Percentiles rank a stretch among this genome's conserved stretches.
These are phyloP conservation scores for Penicillium cosmopolitanum DNA, from an alignment of 495 filamentous ascomycete genomes.

Conservation along the genomic window DNA sequence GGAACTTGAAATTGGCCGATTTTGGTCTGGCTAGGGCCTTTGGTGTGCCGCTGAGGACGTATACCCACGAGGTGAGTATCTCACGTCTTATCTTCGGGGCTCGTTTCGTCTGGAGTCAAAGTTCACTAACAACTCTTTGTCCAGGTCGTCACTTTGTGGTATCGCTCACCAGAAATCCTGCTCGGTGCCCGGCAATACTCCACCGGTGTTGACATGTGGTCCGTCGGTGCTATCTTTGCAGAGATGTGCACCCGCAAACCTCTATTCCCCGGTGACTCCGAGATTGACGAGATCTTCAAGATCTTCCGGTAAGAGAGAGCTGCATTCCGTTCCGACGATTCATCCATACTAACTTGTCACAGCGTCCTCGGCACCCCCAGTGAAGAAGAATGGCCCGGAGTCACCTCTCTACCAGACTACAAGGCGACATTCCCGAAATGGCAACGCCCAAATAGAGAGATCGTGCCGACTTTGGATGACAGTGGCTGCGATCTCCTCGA, in stretches of 20 bases:
- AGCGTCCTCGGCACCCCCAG: constrained; percentile 90
- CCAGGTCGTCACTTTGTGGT: constrained; percentile 96
- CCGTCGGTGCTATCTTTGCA: constrained; percentile 96
- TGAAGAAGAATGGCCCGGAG: constrained; percentile 89
- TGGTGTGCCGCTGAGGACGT: constrained; percentile 92
- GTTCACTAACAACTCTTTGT: not conserved
- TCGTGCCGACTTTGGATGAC: constrained; percentile 67
- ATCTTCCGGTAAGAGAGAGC: constrained; percentile 79
- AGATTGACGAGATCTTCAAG: constrained; percentile 99
- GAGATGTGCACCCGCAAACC: constrained; percentile 99
- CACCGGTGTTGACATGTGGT: constrained; percentile 99
- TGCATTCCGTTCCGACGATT: not conserved
- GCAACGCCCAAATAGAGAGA: constrained; percentile 66
- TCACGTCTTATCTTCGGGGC: not conserved
- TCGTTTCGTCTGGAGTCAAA: not conserved
- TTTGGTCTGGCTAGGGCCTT: constrained; percentile 97
- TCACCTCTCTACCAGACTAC: constrained; percentile 98
- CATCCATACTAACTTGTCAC: constrained; percentile 6
- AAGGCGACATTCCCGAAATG: constrained; percentile 97
- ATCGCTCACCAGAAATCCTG: constrained; percentile 93
- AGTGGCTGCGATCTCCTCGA: constrained; percentile 89
- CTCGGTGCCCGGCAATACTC: constrained; percentile 97
- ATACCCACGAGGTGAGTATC: constrained; percentile 82
- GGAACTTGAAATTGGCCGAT: constrained; percentile 96
- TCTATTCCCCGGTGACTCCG: constrained; percentile 95